Percentiles rank a stretch among this genome's conserved stretches.
Conservation (phyloP, 1,139 yeast genomes). For the Saccharomyces hybrid region DNA sequence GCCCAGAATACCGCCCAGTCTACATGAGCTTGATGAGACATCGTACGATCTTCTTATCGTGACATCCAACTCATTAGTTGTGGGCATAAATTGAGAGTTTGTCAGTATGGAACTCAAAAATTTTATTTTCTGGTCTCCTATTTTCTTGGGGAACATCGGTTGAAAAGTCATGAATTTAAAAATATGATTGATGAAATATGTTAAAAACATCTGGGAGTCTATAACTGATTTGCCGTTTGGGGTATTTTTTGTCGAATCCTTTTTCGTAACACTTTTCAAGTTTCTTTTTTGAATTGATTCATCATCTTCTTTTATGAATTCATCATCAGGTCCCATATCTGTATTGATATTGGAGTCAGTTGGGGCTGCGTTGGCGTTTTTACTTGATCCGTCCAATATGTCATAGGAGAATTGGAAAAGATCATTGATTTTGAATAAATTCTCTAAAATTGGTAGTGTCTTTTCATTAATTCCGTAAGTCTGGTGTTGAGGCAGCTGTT, state of each 20-base stretch:
- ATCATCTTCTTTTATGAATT: background rate
- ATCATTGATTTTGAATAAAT: constrained; percentile 9
- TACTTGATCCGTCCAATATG: background rate
- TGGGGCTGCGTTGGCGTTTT: background rate
- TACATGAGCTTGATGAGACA: constrained; percentile 58
- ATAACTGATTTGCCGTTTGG: background rate
- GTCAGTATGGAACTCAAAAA: constrained; percentile 21
- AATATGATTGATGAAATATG: constrained; percentile 35
- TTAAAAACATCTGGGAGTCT: constrained; percentile 33
- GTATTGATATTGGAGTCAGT: background rate
- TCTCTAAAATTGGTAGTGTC: constrained; percentile 6
- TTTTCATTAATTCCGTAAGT: constrained; percentile 2
- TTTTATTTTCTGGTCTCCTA: constrained; percentile 18
- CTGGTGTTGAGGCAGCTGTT: constrained; percentile 8
- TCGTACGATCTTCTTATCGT: constrained; percentile 26
- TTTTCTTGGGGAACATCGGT: constrained; percentile 34
- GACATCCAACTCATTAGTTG: constrained; percentile 22
- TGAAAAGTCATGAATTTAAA: constrained; percentile 37
- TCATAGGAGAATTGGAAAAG: constrained; percentile 2
- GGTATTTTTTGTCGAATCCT: background rate
- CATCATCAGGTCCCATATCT: background rate
- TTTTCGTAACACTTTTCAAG: background rate
- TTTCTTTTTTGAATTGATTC: background rate
- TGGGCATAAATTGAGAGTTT: constrained; percentile 15
- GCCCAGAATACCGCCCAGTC: constrained; percentile 67